Conservation (phyloP, 306 rosid genomes). For the Lotus japonicus region DNA sequence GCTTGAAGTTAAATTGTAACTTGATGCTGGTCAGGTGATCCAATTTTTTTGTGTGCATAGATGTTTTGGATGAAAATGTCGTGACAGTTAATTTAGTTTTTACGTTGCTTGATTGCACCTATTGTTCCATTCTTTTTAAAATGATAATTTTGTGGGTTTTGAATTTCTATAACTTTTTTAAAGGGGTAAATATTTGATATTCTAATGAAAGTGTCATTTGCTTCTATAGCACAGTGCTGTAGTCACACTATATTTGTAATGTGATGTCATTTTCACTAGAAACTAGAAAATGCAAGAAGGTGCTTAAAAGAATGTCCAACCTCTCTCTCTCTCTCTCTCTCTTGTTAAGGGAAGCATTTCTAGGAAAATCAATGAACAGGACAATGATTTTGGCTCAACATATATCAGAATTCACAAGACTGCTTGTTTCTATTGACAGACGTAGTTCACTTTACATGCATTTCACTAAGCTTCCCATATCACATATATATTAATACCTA, state of each 20-base stretch:
- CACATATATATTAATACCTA: conserved; percentile 28
- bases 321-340: not conserved
- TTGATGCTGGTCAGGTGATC: conserved; percentile 23
- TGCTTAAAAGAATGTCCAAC: too few relatives aligned
- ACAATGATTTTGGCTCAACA: not conserved
- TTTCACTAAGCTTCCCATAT: conserved; percentile 23
- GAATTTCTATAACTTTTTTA: not conserved
- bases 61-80: conserved; percentile 11
- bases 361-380: not conserved
- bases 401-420: conserved; percentile 15
- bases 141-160: not conserved
- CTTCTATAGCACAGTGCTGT: not conserved
- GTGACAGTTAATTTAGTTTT: not conserved
- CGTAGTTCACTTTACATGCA: conserved; percentile 30
- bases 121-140: not conserved
- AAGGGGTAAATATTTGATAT: not conserved
- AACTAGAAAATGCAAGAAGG: not conserved
- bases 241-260: too few relatives aligned
- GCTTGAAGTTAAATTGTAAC: conserved; percentile 15
- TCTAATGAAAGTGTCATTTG: not conserved
- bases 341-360: not conserved
- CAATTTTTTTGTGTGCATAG: conserved; percentile 25
- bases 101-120: conserved; percentile 15
- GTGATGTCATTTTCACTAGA: not conserved
- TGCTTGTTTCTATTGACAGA: conserved; percentile 13